These are phyloP conservation scores for Pythium volutum DNA, from an alignment of 352 stramenopile genomes.

Conservation along the genomic window DNA sequence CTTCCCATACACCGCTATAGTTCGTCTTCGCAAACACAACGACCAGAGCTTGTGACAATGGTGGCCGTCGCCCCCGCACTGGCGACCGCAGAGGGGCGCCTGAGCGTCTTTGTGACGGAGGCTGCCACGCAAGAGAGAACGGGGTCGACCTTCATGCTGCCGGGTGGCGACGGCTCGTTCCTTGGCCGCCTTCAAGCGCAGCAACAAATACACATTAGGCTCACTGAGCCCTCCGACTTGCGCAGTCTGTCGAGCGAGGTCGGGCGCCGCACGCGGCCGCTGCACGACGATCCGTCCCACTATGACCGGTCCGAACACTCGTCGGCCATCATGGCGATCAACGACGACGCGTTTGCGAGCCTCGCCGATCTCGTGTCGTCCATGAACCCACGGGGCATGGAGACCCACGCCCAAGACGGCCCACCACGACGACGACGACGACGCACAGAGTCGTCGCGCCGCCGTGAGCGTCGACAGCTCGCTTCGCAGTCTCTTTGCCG, in stretches of 20 bases:
- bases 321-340: slow-evolving; percentile 4
- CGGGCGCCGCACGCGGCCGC: neutral
- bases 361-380: slow-evolving; percentile 14
- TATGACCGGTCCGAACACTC: slow-evolving; percentile 19
- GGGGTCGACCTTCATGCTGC: slow-evolving; percentile 12
- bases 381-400: slow-evolving; percentile 14
- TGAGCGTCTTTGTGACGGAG: neutral
- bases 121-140: neutral
- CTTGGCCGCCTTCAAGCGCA: neutral
- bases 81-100: neutral
- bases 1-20: no score
- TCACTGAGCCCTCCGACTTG: neutral
- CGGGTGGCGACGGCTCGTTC: slow-evolving; percentile 11
- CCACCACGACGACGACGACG: slow-evolving; percentile 15
- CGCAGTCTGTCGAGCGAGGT: slow-evolving; percentile 15
- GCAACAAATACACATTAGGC: neutral
- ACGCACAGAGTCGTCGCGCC: neutral
- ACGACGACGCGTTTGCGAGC: slow-evolving; percentile 12
- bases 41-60: neutral
- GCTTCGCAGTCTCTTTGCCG: slow-evolving; percentile 12
- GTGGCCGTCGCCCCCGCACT: neutral
- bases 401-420: slow-evolving; percentile 10
- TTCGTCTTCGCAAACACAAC: no score
- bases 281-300: slow-evolving; percentile 6
- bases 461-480: neutral